Evolutionary conservation across 2,329 filamentous ascomycete species (phyloP), one percentile per base, ranked within the genome.

Genomic region (Erysiphe pisi): DNA sequence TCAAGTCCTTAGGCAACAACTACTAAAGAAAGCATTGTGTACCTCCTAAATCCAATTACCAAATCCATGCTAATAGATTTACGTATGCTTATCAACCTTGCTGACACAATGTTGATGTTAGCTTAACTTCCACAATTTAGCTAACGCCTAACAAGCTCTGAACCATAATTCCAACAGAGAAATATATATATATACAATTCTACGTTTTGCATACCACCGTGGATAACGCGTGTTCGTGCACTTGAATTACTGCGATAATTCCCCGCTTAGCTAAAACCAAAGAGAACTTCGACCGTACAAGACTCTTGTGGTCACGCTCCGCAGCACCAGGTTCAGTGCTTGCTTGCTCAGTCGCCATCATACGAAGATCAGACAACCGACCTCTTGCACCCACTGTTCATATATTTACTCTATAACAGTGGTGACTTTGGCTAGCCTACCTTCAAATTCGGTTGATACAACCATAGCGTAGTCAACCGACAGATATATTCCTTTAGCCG

Each of bases 401-500:
- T 71, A 71, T 36, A 71, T 16, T 43, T 71, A 71, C 65, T 71
- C 18, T 71, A 45, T 45, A 71, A 71, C 65, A 43, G 65, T 71
- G 65, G 31, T 71, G 31, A n/a, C 36, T 36, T 71, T 45, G 36
- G 16, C 65, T 71, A 71, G 36, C 65, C 28, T 71, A 71, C 18
- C 18, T 71, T n/a, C 31, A 71, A 71, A 71, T 16, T 71, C 65
- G 65, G 65, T 71, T 71, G 40, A 18, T 45, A 71, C 28, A 18
- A 31, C 20, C n/a, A 71, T 25, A 71, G 31, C 36, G 65, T 71
- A 71, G 65, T 71, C 65, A 71, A 71, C 65, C 65, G 65, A 71
- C 31, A 71, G 11, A 61, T 49, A n/a, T n/a, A n/a, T n/a, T n/a
- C n/a, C n/a, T n/a, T n/a, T n/a, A n/a, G n/a, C n/a, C n/a, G n/a